Percentiles rank a stretch among this genome's conserved stretches.
phyloP scores from a whole-genome alignment of 2,329 filamentous ascomycete species.

The Reticulascus tulasneorum region DNA sequence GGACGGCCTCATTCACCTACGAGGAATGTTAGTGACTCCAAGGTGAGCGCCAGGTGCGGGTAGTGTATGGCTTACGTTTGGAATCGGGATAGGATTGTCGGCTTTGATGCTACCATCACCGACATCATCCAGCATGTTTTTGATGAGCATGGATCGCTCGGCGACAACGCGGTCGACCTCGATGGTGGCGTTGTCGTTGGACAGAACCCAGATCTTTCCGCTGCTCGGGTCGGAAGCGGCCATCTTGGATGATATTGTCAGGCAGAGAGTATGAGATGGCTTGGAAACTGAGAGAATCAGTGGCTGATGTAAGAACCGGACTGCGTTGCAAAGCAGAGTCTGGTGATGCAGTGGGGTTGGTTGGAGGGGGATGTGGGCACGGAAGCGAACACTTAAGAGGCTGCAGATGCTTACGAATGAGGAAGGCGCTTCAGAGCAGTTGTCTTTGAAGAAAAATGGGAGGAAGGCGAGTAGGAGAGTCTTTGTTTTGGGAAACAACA shows the following conservation, averaged over 20 bases:
- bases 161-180: slow-evolving; percentile 69
- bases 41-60: slow-evolving; percentile 5
- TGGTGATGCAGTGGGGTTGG: background rate
- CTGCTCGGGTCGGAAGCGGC: slow-evolving; percentile 24
- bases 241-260: slow-evolving; percentile 25
- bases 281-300: background rate
- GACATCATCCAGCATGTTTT: slow-evolving; percentile 96
- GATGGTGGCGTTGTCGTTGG: slow-evolving; percentile 47
- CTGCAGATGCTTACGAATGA: too few relatives aligned
- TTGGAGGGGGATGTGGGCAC: background rate
- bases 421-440: too few relatives aligned
- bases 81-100: slow-evolving; percentile 76
- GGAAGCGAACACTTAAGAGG: too few relatives aligned
- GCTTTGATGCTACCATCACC: slow-evolving; percentile 56
- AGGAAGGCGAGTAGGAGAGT: too few relatives aligned
- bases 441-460: too few relatives aligned
- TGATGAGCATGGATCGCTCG: slow-evolving; percentile 91
- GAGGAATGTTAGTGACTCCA: slow-evolving; percentile 9
- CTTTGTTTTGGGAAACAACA: too few relatives aligned
- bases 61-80: slow-evolving; percentile 57
- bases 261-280: background rate
- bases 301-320: background rate
- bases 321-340: too few relatives aligned
- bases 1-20: slow-evolving; percentile 85
- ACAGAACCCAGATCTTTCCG: slow-evolving; percentile 45